Conservation (phyloP, 1,284 basidiomycete species). For the Cryptococcus sp. region DNA sequence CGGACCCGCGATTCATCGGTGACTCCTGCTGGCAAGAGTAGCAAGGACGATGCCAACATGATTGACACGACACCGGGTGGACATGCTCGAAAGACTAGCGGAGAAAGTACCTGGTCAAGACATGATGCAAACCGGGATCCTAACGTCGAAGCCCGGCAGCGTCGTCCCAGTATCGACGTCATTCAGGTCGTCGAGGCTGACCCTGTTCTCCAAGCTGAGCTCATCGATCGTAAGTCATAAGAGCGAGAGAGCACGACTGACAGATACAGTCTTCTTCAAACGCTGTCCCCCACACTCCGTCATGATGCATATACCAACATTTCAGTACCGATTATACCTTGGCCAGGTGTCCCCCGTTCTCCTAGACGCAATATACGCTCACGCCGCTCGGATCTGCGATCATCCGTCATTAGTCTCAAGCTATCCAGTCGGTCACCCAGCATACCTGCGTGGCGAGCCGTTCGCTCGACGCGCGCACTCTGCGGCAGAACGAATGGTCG, state of each 20-base stretch:
- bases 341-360: constrained; percentile 50
- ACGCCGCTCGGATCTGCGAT: constrained; percentile 50
- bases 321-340: constrained; percentile 54
- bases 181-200: constrained; percentile 45
- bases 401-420: constrained; percentile 38
- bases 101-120: constrained; percentile 16
- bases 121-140: constrained; percentile 17
- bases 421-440: constrained; percentile 33
- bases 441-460: constrained; percentile 41
- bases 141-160: constrained; percentile 4
- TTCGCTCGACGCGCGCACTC: constrained; percentile 47
- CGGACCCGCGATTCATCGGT: constrained; percentile 44
- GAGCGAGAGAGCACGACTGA: constrained; percentile 7
- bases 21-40: constrained; percentile 9
- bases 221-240: constrained; percentile 14
- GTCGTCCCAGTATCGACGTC: constrained; percentile 15
- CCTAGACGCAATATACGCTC: constrained; percentile 54
- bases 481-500: constrained; percentile 37
- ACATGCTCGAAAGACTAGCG: constrained; percentile 11
- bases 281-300: constrained; percentile 51
- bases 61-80: background rate
- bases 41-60: constrained; percentile 9
- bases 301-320: constrained; percentile 54
- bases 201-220: constrained; percentile 38
- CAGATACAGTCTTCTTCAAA: constrained; percentile 48